These are phyloP conservation scores for Acanthamoeba healyi DNA, from an alignment of 208 protist genomes.

Conservation along the genomic window DNA sequence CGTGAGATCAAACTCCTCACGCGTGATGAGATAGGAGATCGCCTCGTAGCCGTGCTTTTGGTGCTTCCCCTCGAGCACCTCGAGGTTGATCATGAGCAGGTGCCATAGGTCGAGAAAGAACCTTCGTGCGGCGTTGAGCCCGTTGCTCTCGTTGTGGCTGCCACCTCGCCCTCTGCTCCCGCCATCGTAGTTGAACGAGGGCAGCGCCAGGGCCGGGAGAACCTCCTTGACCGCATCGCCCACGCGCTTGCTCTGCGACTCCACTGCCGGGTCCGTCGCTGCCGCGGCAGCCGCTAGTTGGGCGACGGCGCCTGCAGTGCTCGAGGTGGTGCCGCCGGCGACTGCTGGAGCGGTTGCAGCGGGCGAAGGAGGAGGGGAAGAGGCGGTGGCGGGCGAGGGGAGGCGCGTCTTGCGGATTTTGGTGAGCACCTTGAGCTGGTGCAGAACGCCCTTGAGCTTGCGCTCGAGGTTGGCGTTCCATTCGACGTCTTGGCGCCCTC, in stretches of 20 bases:
- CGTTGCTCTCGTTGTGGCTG: background rate
- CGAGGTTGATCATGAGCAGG: slow-evolving; percentile 70
- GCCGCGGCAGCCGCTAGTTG: background rate
- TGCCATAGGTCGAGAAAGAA: slow-evolving; percentile 74
- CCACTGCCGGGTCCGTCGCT: background rate
- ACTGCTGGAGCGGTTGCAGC: background rate
- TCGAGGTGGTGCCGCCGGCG: background rate
- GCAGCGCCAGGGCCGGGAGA: slow-evolving; percentile 18
- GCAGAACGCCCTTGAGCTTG: slow-evolving; percentile 7
- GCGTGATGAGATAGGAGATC: slow-evolving; percentile 53
- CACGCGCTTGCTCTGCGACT: background rate
- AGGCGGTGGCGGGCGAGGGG: background rate
- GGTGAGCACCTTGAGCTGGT: slow-evolving; percentile 64
- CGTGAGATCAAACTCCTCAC: slow-evolving; percentile 60
- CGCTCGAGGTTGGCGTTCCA: slow-evolving; percentile 51
- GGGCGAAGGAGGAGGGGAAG: background rate
- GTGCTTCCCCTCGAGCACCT: slow-evolving; percentile 28
- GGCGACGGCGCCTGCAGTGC: too few species aligned
- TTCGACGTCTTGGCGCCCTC: background rate
- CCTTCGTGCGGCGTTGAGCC: background rate
- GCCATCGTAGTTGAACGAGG: slow-evolving; percentile 35
- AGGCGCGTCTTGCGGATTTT: background rate
- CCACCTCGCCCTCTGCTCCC: background rate
- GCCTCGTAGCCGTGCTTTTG: slow-evolving; percentile 73
- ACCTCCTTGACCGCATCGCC: slow-evolving; percentile 45